Evolutionary conservation across 192 early-diverging fungal genomes (phyloP).

Genomic region (Dissophora ornata): DNA sequence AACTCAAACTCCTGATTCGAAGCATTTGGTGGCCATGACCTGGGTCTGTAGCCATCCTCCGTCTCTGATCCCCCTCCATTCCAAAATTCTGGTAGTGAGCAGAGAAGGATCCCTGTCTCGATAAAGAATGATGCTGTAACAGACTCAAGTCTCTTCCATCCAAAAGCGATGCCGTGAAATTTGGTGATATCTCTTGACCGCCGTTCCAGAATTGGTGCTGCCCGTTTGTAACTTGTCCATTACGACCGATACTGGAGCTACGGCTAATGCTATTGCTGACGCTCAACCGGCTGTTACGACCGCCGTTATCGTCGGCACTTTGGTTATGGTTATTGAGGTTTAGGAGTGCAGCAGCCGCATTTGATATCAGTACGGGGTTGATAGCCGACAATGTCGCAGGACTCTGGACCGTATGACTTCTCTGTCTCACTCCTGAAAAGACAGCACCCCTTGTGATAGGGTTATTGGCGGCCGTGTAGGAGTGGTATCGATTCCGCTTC

Average conservation of each 20-base stretch:
- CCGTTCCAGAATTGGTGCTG: background rate
- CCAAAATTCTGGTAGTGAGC: background rate
- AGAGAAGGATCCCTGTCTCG: slow-evolving; percentile 8
- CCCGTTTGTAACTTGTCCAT: background rate
- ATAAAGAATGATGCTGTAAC: slow-evolving; percentile 5
- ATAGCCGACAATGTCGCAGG: slow-evolving; percentile 13
- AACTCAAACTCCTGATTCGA: slow-evolving; percentile 4
- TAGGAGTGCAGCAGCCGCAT: slow-evolving; percentile 30
- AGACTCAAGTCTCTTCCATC: background rate
- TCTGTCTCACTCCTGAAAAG: background rate
- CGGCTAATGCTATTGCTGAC: slow-evolving; percentile 11
- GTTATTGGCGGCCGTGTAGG: background rate
- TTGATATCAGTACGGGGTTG: slow-evolving; percentile 28
- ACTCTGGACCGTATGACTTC: background rate
- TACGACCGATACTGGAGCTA: background rate
- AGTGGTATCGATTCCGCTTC: slow-evolving; percentile 20
- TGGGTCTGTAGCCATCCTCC: slow-evolving; percentile 9
- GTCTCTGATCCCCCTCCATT: background rate
- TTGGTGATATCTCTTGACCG: slow-evolving; percentile 6
- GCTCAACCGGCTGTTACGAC: background rate
- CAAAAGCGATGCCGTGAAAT: slow-evolving; percentile 3
- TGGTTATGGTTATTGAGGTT: slow-evolving; percentile 13
- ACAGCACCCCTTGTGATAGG: background rate
- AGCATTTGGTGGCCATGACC: background rate
- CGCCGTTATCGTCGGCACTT: background rate